phyloP scores from a whole-genome alignment of 495 filamentous ascomycete species.

The Stereocaulon alpinum region DNA sequence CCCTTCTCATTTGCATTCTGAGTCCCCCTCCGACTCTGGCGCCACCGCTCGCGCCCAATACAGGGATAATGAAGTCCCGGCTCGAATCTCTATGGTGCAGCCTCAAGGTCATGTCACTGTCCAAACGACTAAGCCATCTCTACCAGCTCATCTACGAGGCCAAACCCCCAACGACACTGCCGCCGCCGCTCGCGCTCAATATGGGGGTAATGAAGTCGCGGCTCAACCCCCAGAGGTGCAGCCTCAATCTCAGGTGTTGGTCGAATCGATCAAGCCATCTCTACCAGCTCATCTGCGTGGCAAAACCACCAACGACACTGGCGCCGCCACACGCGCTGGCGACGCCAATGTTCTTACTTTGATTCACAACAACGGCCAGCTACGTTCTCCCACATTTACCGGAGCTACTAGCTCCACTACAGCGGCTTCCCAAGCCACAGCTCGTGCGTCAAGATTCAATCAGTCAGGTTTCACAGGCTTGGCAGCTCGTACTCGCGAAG shows the following conservation, averaged over 20 bases:
- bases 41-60: conserved; percentile 6
- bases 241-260: no score
- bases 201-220: neutral
- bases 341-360: neutral
- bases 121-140: neutral
- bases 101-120: no score
- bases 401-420: neutral
- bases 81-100: neutral
- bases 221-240: neutral
- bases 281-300: neutral
- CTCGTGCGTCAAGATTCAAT: conserved; percentile 7
- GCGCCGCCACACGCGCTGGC: neutral
- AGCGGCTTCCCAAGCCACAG: neutral
- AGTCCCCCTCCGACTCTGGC: conserved; percentile 8
- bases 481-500: neutral
- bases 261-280: neutral
- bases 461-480: conserved; percentile 6
- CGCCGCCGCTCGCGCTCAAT: conserved; percentile 4
- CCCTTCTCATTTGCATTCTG: neutral
- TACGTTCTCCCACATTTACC: neutral
- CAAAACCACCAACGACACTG: neutral
- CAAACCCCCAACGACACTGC: conserved; percentile 8
- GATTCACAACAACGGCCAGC: neutral
- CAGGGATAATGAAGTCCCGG: neutral
- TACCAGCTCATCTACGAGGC: neutral